These are phyloP conservation scores for Senna tora DNA, from an alignment of 306 rosid species.

Conservation along the genomic window DNA sequence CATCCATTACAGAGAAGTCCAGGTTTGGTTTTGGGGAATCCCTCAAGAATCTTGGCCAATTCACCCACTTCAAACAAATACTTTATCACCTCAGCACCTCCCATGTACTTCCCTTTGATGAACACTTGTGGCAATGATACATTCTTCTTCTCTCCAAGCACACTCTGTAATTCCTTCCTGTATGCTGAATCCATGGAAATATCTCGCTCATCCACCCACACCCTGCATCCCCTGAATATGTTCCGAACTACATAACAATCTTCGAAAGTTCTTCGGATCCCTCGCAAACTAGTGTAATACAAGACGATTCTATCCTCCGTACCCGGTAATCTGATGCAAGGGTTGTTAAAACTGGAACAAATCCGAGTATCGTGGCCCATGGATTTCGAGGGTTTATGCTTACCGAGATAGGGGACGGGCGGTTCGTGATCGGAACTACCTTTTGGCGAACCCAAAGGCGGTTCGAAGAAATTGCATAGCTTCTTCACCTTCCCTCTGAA, in stretches of 20 bases:
- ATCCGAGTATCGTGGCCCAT: constrained; percentile 44
- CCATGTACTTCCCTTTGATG: constrained; percentile 66
- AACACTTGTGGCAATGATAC: constrained; percentile 82
- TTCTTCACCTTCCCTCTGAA: constrained; percentile 69
- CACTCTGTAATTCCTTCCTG: constrained; percentile 69
- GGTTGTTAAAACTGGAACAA: constrained; percentile 1
- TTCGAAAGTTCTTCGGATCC: constrained; percentile 83
- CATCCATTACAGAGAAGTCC: constrained; percentile 5
- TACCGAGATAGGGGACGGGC: constrained; percentile 28
- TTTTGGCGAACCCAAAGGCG: constrained; percentile 26
- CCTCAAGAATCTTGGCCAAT: constrained; percentile 65
- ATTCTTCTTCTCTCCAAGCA: constrained; percentile 64
- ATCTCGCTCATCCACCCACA: constrained; percentile 93
- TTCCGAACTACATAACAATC: constrained; percentile 85
- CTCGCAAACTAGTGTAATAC: constrained; percentile 42
- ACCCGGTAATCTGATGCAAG: constrained; percentile 49
- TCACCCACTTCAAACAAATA: constrained; percentile 82
- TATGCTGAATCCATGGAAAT: constrained; percentile 77
- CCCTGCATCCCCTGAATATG: constrained; percentile 86
- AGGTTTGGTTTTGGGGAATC: constrained; percentile 50
- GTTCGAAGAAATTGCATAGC: constrained; percentile 57
- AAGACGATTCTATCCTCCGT: constrained; percentile 45
- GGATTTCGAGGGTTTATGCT: constrained; percentile 54
- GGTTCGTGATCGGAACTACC: constrained; percentile 35
- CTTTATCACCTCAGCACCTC: constrained; percentile 82